Evolutionary conservation across 1,284 basidiomycete genomes (phyloP), one percentile per base, ranked within the genome.

Genomic region (Pascua guehoae): DNA sequence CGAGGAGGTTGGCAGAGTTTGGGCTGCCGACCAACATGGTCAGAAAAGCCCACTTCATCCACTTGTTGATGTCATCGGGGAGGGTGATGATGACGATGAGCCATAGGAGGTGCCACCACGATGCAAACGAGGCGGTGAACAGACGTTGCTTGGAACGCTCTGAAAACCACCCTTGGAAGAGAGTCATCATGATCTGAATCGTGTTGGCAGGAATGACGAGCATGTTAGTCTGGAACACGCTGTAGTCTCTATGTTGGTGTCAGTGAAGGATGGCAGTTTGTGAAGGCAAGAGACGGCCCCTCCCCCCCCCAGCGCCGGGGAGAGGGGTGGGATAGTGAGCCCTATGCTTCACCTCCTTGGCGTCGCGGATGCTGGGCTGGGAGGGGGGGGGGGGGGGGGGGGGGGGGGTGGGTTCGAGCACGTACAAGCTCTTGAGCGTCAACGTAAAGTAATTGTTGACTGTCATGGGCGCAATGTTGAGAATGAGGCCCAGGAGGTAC

Each of bases 161-260:
- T 18, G 70, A 66, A 2, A 61, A 44, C 40, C 59, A 65, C 0
- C 69, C 64, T 15, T 75, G 47, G 11, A 45, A 44, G 49, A 77
- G 46, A 54, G 70, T 71, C 54, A 66, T 67, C 56, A 75, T 46
- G 55, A 76, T 70, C 32, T 67, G 73, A 15, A 76, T 47, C n/a
- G 72, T 61, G 7, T 59, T 55, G 12, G 56, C 51, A 0, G 76
- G 76, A 38, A 78, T 70, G 8, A 62, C 61, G 43, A 79, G 68
- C 9, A 78, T 60, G 62, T 78, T 78, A 39, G 76, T 75, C 41
- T 72, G 65, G 63, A 79, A 69, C 0, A 70, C 73, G 24, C 56
- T 67, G 67, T 73, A 79, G 1, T 73, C 74, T 32, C 24, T 32
- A 7, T 7, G 24, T 32, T 7, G 24, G 24, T 32, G 24, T 32